These are phyloP conservation scores for Rhizopogon roseolus DNA, from an alignment of 768 basidiomycete genomes.

Conservation along the genomic window DNA sequence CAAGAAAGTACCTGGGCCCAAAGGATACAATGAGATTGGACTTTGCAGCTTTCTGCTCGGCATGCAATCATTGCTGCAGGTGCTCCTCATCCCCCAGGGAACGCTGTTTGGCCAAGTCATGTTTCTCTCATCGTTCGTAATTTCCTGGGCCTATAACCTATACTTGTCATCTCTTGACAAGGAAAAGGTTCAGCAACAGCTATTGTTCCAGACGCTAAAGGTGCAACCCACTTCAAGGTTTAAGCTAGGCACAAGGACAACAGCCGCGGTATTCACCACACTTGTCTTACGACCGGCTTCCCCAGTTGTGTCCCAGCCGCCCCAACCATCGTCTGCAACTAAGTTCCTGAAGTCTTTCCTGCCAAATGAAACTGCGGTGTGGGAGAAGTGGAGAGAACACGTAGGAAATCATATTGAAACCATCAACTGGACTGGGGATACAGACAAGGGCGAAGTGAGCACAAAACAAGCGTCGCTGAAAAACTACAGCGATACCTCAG, in stretches of 20 bases:
- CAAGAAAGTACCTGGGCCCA: neutral
- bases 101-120: slow-evolving; percentile 15
- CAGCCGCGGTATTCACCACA: slow-evolving; percentile 15
- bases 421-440: neutral
- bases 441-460: neutral
- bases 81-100: slow-evolving; percentile 16
- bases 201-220: neutral
- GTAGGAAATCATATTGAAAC: slow-evolving; percentile 9
- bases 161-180: slow-evolving; percentile 23
- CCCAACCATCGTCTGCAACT: slow-evolving; percentile 1
- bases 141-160: slow-evolving; percentile 17
- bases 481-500: slow-evolving; percentile 1
- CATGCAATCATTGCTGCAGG: slow-evolving; percentile 13
- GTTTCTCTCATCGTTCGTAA: slow-evolving; percentile 12
- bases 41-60: slow-evolving; percentile 11
- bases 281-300: slow-evolving; percentile 8
- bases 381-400: slow-evolving; percentile 17
- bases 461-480: neutral
- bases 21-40: slow-evolving; percentile 3
- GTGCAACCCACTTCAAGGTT: slow-evolving; percentile 8
- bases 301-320: neutral
- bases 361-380: slow-evolving; percentile 12
- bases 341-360: slow-evolving; percentile 13
- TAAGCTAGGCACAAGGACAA: slow-evolving; percentile 11
- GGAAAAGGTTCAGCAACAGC: neutral